Conservation (phyloP, 169 alveolate genomes). For the Eimeria praecox region DNA sequence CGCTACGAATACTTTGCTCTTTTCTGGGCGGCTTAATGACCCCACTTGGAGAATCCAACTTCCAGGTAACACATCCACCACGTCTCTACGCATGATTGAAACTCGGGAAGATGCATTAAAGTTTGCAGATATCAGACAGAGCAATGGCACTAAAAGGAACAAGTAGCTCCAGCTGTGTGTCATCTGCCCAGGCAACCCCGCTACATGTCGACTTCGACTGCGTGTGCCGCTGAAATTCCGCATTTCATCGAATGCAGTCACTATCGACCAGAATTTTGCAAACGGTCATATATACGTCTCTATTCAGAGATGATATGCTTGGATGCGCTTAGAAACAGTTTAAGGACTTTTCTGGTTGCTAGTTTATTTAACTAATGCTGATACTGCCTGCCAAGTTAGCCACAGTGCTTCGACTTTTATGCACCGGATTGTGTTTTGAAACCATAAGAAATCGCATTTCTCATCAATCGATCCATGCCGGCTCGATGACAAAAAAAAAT, state of each 20-base stretch:
- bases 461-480: not conserved
- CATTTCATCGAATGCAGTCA: conserved; percentile 44
- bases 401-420: not conserved
- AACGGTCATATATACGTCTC: conserved; percentile 67
- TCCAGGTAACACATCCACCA: not conserved
- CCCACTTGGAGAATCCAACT: conserved; percentile 64
- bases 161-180: not conserved
- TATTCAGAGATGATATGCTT: not conserved
- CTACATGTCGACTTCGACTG: conserved; percentile 53
- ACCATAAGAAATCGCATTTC: not conserved
- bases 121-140: not conserved
- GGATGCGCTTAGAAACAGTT: not conserved
- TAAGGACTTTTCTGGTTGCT: not conserved
- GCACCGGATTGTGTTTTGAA: not conserved
- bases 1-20: conserved; percentile 35
- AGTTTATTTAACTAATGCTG: not conserved
- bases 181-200: conserved; percentile 19
- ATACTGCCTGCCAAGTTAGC: not conserved
- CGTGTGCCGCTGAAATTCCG: conserved; percentile 60
- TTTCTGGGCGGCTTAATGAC: conserved; percentile 42
- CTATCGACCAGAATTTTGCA: conserved; percentile 47
- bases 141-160: not conserved
- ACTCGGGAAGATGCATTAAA: not conserved
- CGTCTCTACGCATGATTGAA: not conserved
- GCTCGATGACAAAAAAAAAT: conserved; percentile 16